phyloP scores from a whole-genome alignment of 106 monocot species.

The Acorus gramineus region DNA sequence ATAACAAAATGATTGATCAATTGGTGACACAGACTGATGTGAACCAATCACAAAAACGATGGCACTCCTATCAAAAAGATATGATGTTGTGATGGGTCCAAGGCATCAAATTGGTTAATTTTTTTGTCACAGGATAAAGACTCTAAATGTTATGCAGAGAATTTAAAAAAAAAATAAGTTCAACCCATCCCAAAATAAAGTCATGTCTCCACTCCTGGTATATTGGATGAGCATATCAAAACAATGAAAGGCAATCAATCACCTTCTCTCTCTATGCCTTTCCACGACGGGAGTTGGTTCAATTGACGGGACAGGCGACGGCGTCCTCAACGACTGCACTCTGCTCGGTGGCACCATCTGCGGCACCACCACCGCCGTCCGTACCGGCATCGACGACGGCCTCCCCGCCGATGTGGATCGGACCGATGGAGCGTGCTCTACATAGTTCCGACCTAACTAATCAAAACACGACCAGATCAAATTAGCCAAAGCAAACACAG shows the following conservation, averaged over 20 bases:
- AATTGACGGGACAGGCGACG: constrained; percentile 43
- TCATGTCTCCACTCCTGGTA: too few relatives aligned
- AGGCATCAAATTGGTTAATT: too few relatives aligned
- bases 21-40: too few relatives aligned
- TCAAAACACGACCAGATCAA: constrained; percentile 28
- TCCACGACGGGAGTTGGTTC: constrained; percentile 20
- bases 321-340: constrained; percentile 30
- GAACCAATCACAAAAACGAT: too few relatives aligned
- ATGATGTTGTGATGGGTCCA: too few relatives aligned
- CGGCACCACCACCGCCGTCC: constrained; percentile 9
- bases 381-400: constrained; percentile 26
- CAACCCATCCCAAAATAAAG: not conserved
- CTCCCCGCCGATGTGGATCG: constrained; percentile 77
- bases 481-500: constrained; percentile 1
- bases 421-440: constrained; percentile 42
- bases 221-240: too few relatives aligned
- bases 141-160: not conserved
- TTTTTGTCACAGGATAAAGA: too few relatives aligned
- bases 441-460: constrained; percentile 91
- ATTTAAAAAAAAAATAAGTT: not conserved
- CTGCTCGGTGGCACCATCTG: constrained; percentile 48
- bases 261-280: constrained; percentile 42
- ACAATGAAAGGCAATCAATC: not conserved
- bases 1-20: too few relatives aligned
- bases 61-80: too few relatives aligned